Evolutionary conservation across 1,284 basidiomycete species (phyloP).

Genomic region (Ganoderma lingzhi): DNA sequence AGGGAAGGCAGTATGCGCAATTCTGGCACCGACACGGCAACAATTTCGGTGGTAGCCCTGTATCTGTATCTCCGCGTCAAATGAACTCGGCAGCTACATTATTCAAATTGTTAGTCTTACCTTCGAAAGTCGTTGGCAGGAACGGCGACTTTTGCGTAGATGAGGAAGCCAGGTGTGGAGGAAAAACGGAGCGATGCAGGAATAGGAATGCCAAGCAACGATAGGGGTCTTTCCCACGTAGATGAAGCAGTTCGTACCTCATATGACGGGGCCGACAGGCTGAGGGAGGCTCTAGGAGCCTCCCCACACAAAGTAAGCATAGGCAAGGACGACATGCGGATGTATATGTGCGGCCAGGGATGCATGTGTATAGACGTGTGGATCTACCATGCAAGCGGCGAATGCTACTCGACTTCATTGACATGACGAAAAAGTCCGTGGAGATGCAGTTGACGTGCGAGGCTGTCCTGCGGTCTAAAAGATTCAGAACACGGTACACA

Average conservation of each 20-base stretch:
- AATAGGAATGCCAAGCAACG: not conserved
- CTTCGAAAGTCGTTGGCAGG: too few species aligned
- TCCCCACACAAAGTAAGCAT: not conserved
- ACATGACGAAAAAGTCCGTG: slow-evolving; percentile 8
- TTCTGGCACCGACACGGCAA: too few species aligned
- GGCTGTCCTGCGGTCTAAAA: not conserved
- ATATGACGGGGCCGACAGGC: not conserved
- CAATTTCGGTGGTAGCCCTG: too few species aligned
- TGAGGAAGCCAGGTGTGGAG: not conserved
- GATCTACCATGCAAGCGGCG: slow-evolving; percentile 16
- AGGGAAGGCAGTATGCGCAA: too few species aligned
- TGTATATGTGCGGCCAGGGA: slow-evolving; percentile 5
- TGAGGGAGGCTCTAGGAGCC: not conserved
- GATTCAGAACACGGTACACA: slow-evolving; percentile 1
- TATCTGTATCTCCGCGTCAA: too few species aligned
- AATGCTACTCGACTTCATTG: slow-evolving; percentile 16
- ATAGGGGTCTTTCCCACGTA: too few species aligned
- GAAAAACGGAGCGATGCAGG: not conserved
- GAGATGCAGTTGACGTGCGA: not conserved
- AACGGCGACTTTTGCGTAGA: too few species aligned
- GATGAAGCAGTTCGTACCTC: not conserved
- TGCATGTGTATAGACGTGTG: slow-evolving; percentile 5
- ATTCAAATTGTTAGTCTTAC: too few species aligned
- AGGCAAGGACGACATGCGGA: not conserved
- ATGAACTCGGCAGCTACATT: too few species aligned